Base-by-base conservation (phyloP, 805 yeast genomes). In the Hanseniaspora hatyaiensis region DNA sequence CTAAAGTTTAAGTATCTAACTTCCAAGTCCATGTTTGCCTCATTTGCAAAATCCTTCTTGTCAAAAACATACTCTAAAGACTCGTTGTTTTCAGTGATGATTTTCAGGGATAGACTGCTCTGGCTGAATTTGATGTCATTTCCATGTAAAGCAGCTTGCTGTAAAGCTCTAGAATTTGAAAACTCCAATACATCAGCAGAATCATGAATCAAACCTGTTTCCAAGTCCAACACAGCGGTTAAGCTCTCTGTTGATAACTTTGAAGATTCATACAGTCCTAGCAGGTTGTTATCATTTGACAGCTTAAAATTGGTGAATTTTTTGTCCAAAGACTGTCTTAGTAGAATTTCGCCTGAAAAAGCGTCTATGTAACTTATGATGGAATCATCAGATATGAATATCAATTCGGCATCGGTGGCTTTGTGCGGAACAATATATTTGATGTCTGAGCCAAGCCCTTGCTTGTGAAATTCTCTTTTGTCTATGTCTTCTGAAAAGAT, bases 401-500 rank as follows among this genome's bases (percentile, higher is more conserved):
- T 50, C 18, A 63, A 37, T 12, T 51, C 50, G 1, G 55, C 51
- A 12, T 54, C 43, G n/a, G 40, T 22, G 6, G 26, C 41, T 4
- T 37, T 44, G 24, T n/a, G 15, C 12, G 36, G 37, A 11, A 44
- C 6, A 8, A 34, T 24, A 30, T 44, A 40, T 19, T 44, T 36
- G 12, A 44, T 44, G 39, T 50, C 55, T 13, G 50, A 51, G 0
- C 80, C 80, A 24, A 73, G 59, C 42, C 67, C 69, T 26, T 64
- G 65, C 8, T 67, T 58, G 39, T 74, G 70, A 80, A 80, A 77
- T 54, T 78, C 84, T 29, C 65, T 64, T 15, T 60, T 60, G 56
- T 71, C 74, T 0, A 79, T 77, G 51, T 76, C 79, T 46, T 76
- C 80, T 22, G 68, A 61, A 53, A 61, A 67, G 4, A 69, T 61